phyloP scores from a whole-genome alignment of 78 protist genomes.

The Polysphondylium violaceum region DNA sequence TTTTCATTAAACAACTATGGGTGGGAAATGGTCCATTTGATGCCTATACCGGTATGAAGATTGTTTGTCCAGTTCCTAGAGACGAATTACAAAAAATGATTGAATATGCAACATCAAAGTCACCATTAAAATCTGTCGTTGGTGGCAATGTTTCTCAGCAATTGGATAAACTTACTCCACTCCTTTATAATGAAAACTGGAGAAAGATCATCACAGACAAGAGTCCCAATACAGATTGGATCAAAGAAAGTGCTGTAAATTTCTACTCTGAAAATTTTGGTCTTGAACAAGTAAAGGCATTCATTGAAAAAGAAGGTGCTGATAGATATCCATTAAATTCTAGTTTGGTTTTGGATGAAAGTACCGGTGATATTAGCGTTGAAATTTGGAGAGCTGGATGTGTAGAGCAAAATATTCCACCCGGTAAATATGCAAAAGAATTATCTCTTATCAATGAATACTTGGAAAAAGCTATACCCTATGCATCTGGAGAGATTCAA shows the following conservation, averaged over 20 bases:
- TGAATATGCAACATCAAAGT: too few species aligned
- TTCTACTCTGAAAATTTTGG: neutral
- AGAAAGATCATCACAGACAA: neutral
- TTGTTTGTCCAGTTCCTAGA: neutral
- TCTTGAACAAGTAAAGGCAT: neutral
- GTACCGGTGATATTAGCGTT: neutral
- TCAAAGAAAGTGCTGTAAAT: conserved; percentile 7
- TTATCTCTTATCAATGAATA: neutral
- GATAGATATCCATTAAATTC: neutral
- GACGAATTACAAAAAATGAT: neutral
- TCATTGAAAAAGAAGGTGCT: neutral
- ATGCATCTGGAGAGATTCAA: neutral
- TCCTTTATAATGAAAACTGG: neutral
- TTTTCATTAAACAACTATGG: neutral
- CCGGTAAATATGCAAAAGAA: neutral
- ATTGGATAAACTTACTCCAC: neutral
- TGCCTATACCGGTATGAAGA: neutral
- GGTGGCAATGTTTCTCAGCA: neutral
- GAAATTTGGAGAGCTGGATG: conserved; percentile 8
- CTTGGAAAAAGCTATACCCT: neutral
- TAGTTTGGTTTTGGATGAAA: neutral
- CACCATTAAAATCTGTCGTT: too few species aligned
- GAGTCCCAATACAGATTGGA: conserved; percentile 11
- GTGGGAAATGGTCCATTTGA: neutral
- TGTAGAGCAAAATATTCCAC: neutral